Percentiles rank a stretch among this genome's conserved stretches.
Conservation (phyloP, 2,329 filamentous ascomycete genomes). For the Eutypella sp. region DNA sequence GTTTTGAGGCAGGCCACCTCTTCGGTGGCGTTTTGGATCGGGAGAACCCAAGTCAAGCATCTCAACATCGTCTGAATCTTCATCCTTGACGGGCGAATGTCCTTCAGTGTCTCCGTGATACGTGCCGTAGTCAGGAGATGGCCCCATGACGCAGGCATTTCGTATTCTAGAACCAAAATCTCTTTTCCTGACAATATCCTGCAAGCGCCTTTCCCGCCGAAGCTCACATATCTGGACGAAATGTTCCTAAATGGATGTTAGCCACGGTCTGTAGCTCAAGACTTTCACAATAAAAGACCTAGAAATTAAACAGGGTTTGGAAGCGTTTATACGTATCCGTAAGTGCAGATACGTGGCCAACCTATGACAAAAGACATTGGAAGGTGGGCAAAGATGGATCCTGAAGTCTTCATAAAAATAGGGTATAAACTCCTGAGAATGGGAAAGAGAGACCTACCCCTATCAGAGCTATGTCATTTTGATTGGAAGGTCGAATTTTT, state of each 20-base stretch:
- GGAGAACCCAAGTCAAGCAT: constrained; percentile 27
- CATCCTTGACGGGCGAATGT: constrained; percentile 28
- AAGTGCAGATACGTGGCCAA: too few relatives aligned
- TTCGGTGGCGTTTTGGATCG: constrained; percentile 6
- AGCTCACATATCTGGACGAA: constrained; percentile 79
- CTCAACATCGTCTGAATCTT: constrained; percentile 33
- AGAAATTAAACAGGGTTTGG: background rate
- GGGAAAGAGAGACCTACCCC: constrained; percentile 50
- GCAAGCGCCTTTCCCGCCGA: constrained; percentile 61
- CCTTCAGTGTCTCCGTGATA: constrained; percentile 21
- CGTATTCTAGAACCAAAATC: constrained; percentile 77
- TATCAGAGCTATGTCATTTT: constrained; percentile 83
- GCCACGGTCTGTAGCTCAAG: background rate
- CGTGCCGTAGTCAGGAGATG: constrained; percentile 36
- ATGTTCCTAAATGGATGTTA: constrained; percentile 51
- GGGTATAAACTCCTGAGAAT: background rate
- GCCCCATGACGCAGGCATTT: constrained; percentile 71
- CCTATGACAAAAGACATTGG: too few relatives aligned
- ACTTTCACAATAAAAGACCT: background rate
- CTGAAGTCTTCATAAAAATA: too few relatives aligned
- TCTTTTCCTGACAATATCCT: constrained; percentile 69
- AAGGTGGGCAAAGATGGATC: too few relatives aligned
- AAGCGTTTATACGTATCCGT: background rate
- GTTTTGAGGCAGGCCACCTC: constrained; percentile 61
- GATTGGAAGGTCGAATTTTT: constrained; percentile 62